phyloP scores from a whole-genome alignment of 345 rosid species.

The Hibiscus trionum region DNA sequence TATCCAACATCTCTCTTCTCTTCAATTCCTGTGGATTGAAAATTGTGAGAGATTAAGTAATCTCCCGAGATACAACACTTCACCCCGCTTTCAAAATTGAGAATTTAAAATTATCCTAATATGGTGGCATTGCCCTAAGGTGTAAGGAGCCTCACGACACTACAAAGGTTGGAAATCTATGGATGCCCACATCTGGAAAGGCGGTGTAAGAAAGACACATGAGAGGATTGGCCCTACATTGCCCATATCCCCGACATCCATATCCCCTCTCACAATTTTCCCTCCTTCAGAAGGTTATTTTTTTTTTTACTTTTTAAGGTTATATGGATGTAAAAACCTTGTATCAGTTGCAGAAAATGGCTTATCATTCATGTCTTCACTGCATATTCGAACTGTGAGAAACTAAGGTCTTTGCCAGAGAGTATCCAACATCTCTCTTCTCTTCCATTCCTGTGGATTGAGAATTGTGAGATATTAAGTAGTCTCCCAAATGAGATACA shows the following conservation, averaged over 20 bases:
- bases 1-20: too few species aligned
- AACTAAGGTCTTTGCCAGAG: background rate
- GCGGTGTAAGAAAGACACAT: background rate
- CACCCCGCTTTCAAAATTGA: background rate
- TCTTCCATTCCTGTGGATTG: background rate
- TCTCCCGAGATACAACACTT: background rate
- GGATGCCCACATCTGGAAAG: background rate
- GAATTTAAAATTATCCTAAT: rapidly evolving
- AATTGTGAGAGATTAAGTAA: too few species aligned
- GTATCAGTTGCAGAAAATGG: too few species aligned
- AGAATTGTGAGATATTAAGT: too few species aligned
- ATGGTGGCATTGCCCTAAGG: background rate
- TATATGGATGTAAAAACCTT: too few species aligned
- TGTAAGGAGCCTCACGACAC: background rate
- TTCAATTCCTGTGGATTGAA: background rate
- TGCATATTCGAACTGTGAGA: background rate
- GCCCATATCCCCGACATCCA: background rate
- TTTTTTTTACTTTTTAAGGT: too few species aligned
- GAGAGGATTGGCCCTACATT: constrained; percentile 3
- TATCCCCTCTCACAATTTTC: too few species aligned
- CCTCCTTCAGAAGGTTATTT: too few species aligned
- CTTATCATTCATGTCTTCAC: too few species aligned
- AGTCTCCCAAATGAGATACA: too few species aligned
- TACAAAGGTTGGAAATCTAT: rapidly evolving
- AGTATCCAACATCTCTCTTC: background rate